Percentiles rank a stretch among this genome's conserved stretches.
These are phyloP conservation scores for Teratosphaeria nubilosa DNA, from an alignment of 2,329 filamentous ascomycete genomes.

Conservation along the genomic window DNA sequence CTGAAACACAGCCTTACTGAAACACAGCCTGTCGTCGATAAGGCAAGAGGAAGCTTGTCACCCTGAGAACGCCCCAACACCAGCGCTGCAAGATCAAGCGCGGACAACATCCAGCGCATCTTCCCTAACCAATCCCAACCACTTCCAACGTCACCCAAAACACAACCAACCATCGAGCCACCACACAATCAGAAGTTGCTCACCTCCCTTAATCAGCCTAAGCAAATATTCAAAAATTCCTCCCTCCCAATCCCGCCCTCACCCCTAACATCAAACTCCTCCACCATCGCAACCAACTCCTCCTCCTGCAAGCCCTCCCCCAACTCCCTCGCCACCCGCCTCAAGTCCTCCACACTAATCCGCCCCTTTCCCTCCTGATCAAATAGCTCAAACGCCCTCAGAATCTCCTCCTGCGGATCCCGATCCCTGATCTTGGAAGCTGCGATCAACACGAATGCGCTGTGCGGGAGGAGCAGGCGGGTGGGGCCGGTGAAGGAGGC, in stretches of 20 bases:
- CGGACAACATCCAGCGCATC: not conserved
- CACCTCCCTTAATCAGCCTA: constrained; percentile 27
- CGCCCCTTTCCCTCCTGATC: constrained; percentile 86
- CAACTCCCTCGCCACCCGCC: constrained; percentile 77
- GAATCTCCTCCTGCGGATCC: constrained; percentile 83
- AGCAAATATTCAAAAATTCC: constrained; percentile 57
- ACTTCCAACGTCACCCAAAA: not conserved
- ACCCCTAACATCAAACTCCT: constrained; percentile 91
- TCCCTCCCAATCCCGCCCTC: constrained; percentile 64
- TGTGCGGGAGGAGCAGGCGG: constrained; percentile 62
- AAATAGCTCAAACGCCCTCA: constrained; percentile 85
- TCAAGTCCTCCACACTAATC: constrained; percentile 80
- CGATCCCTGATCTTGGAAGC: constrained; percentile 70
- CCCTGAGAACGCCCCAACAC: not conserved
- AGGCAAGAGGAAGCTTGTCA: not conserved
- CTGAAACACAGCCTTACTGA: not conserved
- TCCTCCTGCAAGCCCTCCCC: constrained; percentile 89
- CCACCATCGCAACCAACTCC: constrained; percentile 90
- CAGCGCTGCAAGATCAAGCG: not conserved
- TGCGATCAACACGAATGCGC: constrained; percentile 62
- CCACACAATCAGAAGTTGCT: not conserved
- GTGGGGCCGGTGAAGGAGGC: constrained; percentile 34
- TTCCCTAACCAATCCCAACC: not conserved
- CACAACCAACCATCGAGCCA: not conserved
- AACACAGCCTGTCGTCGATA: not conserved